Conservation (phyloP, 805 yeast species). For the Danielia reshetovae region DNA sequence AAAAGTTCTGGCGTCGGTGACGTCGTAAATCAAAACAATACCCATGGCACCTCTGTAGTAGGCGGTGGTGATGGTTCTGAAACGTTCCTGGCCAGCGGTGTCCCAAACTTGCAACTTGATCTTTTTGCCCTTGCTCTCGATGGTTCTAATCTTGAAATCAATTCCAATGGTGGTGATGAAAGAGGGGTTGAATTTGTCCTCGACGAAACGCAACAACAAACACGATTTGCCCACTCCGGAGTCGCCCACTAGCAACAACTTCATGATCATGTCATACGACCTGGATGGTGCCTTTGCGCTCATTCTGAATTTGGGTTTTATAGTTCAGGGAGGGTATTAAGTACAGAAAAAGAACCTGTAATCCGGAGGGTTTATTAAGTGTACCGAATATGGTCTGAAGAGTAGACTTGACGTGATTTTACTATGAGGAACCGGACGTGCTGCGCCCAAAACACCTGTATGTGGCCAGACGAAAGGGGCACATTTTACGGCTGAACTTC, state of each 20-base stretch:
- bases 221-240: slow-evolving; percentile 89
- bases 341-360: too few species aligned
- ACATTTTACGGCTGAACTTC: too few species aligned
- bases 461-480: too few species aligned
- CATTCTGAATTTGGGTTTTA: slow-evolving; percentile 35
- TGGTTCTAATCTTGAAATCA: slow-evolving; percentile 95
- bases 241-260: slow-evolving; percentile 89
- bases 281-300: slow-evolving; percentile 63
- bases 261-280: slow-evolving; percentile 86
- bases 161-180: slow-evolving; percentile 98
- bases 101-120: slow-evolving; percentile 97
- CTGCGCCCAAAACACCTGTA: too few species aligned
- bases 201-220: slow-evolving; percentile 86
- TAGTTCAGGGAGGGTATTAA: too few species aligned
- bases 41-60: slow-evolving; percentile 91
- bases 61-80: slow-evolving; percentile 91
- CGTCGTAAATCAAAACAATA: slow-evolving; percentile 78
- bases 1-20: slow-evolving; percentile 86
- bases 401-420: too few species aligned
- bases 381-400: background rate
- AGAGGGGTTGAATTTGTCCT: slow-evolving; percentile 93
- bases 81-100: slow-evolving; percentile 96
- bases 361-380: too few species aligned
- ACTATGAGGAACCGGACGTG: too few species aligned
- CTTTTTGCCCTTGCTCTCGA: slow-evolving; percentile 87